Evolutionary conservation across 352 stramenopile species (phyloP), one percentile per base, ranked within the genome.

Genomic region (Globisporangium middletonii): DNA sequence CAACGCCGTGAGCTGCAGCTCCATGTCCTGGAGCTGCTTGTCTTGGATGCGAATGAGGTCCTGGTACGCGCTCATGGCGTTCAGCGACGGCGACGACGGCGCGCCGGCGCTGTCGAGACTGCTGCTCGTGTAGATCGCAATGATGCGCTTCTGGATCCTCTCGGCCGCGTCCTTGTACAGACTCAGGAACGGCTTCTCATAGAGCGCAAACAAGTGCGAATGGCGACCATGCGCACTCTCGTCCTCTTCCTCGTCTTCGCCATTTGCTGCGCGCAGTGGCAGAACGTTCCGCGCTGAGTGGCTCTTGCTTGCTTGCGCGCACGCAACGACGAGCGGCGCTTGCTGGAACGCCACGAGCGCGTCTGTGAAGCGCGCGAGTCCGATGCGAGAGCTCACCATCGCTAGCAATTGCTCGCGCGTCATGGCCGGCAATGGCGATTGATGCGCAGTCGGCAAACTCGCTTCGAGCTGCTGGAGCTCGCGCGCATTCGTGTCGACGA

Each of bases 21-120:
- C 62, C 4, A 92, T 57, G 19, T 80, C 69, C 6, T 83, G 68
- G 47, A 92, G 75, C 42, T 89, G 75, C 50, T 83, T 77, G 46
- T 92, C 83, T 63, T 92, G 83, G 61, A 90, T 86, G 5, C 83
- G 79, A 54, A 92, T 92, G 28, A 92, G 69, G 51, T 92, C 79
- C 41, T 89, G 79, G 43, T 92, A 92, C 3, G 81, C 79, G 33
- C 66, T 60, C 11, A 81, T 67, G 13, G 76, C 65, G 51, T 19
- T 62, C 13, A 26, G 8, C 9, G 63, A 49, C 7, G 51, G 26
- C 33, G 33, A 38, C 7, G 33, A 35, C 30, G 30, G 30, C 30
- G 30, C 30, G 33, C 50, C 62, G 38, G 27, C 28, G 28, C 37
- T 48, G 43, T 48, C 42, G 9, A 64, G 50, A 45, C 68, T 64